Evolutionary conservation across 805 yeast genomes (phyloP).

Genomic region (Saturnispora mendoncae): DNA sequence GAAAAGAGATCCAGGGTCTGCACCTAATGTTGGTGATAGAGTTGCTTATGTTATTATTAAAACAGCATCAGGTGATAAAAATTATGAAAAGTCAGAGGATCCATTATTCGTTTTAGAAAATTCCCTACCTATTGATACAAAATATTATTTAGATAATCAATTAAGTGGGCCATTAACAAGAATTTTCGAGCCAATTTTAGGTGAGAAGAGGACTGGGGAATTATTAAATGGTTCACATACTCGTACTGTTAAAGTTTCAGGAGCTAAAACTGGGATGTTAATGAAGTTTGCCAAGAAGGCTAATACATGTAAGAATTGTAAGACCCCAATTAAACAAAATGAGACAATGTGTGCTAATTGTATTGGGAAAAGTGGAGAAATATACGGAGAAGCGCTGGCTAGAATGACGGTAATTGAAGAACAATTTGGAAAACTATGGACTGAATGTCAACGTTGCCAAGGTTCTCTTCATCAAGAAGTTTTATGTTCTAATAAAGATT

Average conservation of each 20-base stretch:
- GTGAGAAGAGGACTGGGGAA: conserved; percentile 73
- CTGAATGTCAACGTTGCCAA: conserved; percentile 96
- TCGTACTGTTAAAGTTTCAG: conserved; percentile 59
- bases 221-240: conserved; percentile 80
- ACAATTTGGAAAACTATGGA: conserved; percentile 86
- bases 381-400: conserved; percentile 74
- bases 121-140: conserved; percentile 88
- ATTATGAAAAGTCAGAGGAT: conserved; percentile 94
- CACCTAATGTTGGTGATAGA: conserved; percentile 95
- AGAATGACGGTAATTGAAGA: conserved; percentile 73
- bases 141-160: conserved; percentile 87
- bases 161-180: conserved; percentile 85
- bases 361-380: conserved; percentile 56
- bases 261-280: conserved; percentile 72
- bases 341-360: conserved; percentile 66
- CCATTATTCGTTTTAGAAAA: conserved; percentile 89
- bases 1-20: conserved; percentile 94
- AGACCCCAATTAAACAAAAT: conserved; percentile 58
- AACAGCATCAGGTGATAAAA: conserved; percentile 66
- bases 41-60: conserved; percentile 92
- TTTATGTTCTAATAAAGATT: conserved; percentile 87
- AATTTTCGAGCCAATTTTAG: conserved; percentile 91
- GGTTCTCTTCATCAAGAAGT: conserved; percentile 95
- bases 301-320: conserved; percentile 83
- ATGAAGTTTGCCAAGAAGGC: conserved; percentile 89